Base-by-base conservation (phyloP, 2,329 filamentous ascomycete species). In the Elsinoe perseae region DNA sequence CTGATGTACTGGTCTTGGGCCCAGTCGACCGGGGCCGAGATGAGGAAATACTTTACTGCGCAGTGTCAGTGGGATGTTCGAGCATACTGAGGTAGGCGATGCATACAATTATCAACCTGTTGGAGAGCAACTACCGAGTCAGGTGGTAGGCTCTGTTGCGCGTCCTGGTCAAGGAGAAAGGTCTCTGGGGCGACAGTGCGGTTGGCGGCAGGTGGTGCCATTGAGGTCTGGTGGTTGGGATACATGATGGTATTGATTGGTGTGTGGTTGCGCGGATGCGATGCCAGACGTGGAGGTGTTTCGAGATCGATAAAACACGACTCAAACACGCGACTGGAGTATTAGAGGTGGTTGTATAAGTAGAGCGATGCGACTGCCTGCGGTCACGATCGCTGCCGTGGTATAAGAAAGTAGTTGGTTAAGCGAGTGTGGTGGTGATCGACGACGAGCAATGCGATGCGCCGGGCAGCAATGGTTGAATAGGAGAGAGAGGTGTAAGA, bases 1-100 rank as follows among this genome's bases (percentile, higher is more conserved):
- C 93, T 85, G 68, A 98, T 97, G 70, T 96, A 95, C 75, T 97
- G 92, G 68, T 97, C 92, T 50, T 86, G 85, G 65, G 89, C 87
- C 93, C 93, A 98, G 76, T 98, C 93, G 64, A 97, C 93, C 34
- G 93, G 93, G 38, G 93, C 93, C 43, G 93, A 98, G 66, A 98
- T 95, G 74, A 98, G 87, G 74, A 98, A 98, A 76, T 97, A 98
- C 82, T 98, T 98, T 68, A 98, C 91, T 95, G 70, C 57, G 50
- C 34, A 20, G 46, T 54, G 67, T 75, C 59, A 74, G 72, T 58
- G 60, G 58, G 54, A n/a, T 4, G 20, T 23, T 14, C 7, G 4
- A 21, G 32, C 3, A 16, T 32, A 14, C 25, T 20, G 40, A 20
- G 21, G 10, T 20, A 50, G 23, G 2, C 38, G 12, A 32, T 10